Percentiles rank a stretch among this genome's conserved stretches.
Evolutionary conservation across 2,329 filamentous ascomycete species (phyloP).

Genomic region (Aspergillus quadrilineatus): DNA sequence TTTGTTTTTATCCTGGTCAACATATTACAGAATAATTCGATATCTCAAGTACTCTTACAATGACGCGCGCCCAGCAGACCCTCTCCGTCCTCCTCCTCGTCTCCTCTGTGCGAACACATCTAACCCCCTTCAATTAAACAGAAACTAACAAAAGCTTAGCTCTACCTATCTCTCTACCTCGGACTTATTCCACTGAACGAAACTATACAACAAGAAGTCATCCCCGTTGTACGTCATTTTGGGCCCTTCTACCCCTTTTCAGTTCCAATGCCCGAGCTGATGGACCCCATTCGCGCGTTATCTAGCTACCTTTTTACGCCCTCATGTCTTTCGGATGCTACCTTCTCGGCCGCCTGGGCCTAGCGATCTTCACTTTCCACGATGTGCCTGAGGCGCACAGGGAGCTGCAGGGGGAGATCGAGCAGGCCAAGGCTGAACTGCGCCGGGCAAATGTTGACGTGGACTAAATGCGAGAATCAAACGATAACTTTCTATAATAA

Average conservation of each 20-base stretch:
- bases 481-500: not conserved
- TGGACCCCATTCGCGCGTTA: not conserved
- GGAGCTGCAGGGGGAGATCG: slow-evolving; percentile 83
- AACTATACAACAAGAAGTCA: slow-evolving; percentile 76
- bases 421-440: slow-evolving; percentile 44
- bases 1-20: not conserved
- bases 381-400: slow-evolving; percentile 88
- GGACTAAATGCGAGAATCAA: slow-evolving; percentile 30
- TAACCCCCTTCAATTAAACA: not conserved
- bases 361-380: slow-evolving; percentile 93
- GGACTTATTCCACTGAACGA: slow-evolving; percentile 77
- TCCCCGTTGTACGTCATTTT: slow-evolving; percentile 72
- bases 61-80: slow-evolving; percentile 94
- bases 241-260: not conserved
- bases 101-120: slow-evolving; percentile 68
- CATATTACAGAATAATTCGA: not conserved
- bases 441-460: slow-evolving; percentile 45
- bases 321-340: slow-evolving; percentile 89
- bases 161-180: slow-evolving; percentile 85
- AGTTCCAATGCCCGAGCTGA: not conserved
- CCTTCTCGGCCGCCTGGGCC: slow-evolving; percentile 86
- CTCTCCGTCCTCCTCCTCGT: slow-evolving; percentile 83
- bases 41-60: slow-evolving; percentile 47
- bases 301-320: slow-evolving; percentile 85
- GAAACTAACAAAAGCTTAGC: slow-evolving; percentile 50